A percentile compares a stretch with the other conserved stretches of the same genome.
phyloP scores from a whole-genome alignment of 306 rosid genomes.

The Urtica urens region DNA sequence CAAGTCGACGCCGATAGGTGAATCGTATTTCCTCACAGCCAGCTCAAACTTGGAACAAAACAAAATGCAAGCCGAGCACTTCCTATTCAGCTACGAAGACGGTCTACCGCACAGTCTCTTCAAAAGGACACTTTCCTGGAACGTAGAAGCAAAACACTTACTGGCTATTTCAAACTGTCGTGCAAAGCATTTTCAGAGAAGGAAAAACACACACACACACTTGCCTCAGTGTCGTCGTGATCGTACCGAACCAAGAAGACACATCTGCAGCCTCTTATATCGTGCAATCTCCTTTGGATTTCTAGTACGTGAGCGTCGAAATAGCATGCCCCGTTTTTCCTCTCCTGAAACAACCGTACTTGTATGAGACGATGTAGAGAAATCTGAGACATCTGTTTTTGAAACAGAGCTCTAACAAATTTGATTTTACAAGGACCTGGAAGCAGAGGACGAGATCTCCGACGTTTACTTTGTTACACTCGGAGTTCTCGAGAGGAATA shows the following conservation, averaged over 20 bases:
- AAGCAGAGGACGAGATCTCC: slow-evolving; percentile 81
- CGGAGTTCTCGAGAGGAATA: slow-evolving; percentile 56
- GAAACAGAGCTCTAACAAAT: no score
- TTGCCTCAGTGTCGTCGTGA: slow-evolving; percentile 68
- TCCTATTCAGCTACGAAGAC: slow-evolving; percentile 9
- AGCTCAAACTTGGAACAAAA: background rate
- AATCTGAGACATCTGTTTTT: no score
- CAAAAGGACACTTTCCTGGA: slow-evolving; percentile 72
- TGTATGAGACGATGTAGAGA: slow-evolving; percentile 7
- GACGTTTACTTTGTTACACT: slow-evolving; percentile 54
- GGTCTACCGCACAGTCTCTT: slow-evolving; percentile 73
- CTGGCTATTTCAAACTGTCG: background rate
- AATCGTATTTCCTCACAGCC: background rate
- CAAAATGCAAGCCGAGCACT: background rate
- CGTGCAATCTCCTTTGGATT: slow-evolving; percentile 75
- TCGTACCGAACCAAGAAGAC: slow-evolving; percentile 59
- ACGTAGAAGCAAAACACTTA: background rate
- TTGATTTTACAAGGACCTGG: slow-evolving; percentile 43
- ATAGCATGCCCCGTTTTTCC: slow-evolving; percentile 73
- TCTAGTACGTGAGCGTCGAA: slow-evolving; percentile 74
- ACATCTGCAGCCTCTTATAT: slow-evolving; percentile 93
- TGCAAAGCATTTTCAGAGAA: no score
- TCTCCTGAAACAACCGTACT: slow-evolving; percentile 42
- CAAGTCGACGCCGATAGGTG: background rate
- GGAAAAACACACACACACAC: slow-evolving; percentile 4